A percentile compares a stretch with the other conserved stretches of the same genome.
phyloP scores from a whole-genome alignment of 495 filamentous ascomycete species.

The Neohortaea acidophila region DNA sequence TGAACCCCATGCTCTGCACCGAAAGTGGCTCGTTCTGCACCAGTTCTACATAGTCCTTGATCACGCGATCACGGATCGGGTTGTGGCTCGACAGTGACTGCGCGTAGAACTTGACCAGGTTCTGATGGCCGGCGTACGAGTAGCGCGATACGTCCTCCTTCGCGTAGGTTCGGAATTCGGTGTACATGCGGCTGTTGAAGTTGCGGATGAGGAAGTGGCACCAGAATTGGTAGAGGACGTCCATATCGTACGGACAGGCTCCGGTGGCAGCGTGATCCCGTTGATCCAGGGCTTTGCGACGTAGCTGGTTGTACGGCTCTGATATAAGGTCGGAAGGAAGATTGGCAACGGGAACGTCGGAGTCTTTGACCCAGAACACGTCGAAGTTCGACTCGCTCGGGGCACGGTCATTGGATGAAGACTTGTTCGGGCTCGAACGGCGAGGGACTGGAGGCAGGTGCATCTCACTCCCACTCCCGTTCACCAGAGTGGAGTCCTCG shows the following conservation, averaged over 20 bases:
- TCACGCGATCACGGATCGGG: constrained; percentile 35
- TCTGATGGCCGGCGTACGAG: constrained; percentile 36
- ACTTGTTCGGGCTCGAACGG: background rate
- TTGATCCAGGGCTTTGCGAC: constrained; percentile 41
- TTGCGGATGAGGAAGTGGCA: constrained; percentile 57
- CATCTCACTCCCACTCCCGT: constrained; percentile 14
- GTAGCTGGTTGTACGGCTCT: constrained; percentile 41
- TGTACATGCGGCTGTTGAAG: constrained; percentile 68
- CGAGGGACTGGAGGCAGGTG: background rate
- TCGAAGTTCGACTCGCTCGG: background rate
- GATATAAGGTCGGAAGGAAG: constrained; percentile 32
- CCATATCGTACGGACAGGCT: constrained; percentile 43
- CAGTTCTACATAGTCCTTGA: constrained; percentile 38
- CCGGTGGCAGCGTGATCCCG: constrained; percentile 34
- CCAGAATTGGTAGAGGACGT: constrained; percentile 63
- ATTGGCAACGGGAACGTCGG: constrained; percentile 26
- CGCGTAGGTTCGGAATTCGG: constrained; percentile 58
- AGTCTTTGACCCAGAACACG: constrained; percentile 36
- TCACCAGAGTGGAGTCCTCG: constrained; percentile 17
- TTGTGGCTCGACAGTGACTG: constrained; percentile 35
- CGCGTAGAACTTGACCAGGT: constrained; percentile 45
- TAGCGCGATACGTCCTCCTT: constrained; percentile 46
- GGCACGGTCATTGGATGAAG: background rate
- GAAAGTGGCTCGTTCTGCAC: constrained; percentile 30
- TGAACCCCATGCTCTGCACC: constrained; percentile 32